phyloP scores from a whole-genome alignment of 1,284 basidiomycete species.

The Naganishia liquefaciens region DNA sequence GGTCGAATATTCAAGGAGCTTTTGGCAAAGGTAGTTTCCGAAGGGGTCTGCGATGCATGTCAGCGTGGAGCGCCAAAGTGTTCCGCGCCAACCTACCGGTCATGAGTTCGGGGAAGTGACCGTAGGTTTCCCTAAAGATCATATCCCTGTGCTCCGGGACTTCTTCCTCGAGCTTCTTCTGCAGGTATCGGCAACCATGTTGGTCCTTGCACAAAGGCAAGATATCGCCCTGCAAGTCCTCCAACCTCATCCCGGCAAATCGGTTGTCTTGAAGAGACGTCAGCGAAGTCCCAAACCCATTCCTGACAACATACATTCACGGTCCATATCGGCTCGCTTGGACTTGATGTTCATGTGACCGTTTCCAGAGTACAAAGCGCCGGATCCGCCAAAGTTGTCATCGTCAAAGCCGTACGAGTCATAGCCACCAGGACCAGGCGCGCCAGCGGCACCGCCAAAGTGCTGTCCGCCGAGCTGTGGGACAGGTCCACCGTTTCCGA shows the following conservation, averaged over 20 bases:
- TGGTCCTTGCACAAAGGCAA: constrained; percentile 95
- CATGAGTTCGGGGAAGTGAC: constrained; percentile 98
- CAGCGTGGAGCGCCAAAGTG: neutral
- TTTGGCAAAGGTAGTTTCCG: constrained; percentile 99
- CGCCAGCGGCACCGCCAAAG: constrained; percentile 33
- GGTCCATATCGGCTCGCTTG: constrained; percentile 88
- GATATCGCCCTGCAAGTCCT: constrained; percentile 94
- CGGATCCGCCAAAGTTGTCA: constrained; percentile 65
- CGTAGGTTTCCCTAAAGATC: constrained; percentile 98
- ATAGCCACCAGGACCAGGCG: constrained; percentile 54
- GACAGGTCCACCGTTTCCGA: constrained; percentile 40
- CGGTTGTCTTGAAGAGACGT: constrained; percentile 69
- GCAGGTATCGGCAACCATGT: constrained; percentile 96
- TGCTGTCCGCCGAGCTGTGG: constrained; percentile 57
- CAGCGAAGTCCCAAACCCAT: neutral
- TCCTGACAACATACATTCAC: constrained; percentile 63
- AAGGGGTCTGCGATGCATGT: constrained; percentile 73
- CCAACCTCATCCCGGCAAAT: constrained; percentile 89
- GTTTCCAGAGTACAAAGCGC: constrained; percentile 65
- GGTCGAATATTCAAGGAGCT: constrained; percentile 94
- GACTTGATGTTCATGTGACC: constrained; percentile 87
- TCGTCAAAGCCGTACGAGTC: constrained; percentile 68
- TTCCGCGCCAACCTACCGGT: constrained; percentile 62
- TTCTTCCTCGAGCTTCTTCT: constrained; percentile 98
- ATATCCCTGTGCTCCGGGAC: constrained; percentile 93